These are phyloP conservation scores for Sherardia arvensis DNA, from an alignment of 257 asterid species.

Conservation along the genomic window DNA sequence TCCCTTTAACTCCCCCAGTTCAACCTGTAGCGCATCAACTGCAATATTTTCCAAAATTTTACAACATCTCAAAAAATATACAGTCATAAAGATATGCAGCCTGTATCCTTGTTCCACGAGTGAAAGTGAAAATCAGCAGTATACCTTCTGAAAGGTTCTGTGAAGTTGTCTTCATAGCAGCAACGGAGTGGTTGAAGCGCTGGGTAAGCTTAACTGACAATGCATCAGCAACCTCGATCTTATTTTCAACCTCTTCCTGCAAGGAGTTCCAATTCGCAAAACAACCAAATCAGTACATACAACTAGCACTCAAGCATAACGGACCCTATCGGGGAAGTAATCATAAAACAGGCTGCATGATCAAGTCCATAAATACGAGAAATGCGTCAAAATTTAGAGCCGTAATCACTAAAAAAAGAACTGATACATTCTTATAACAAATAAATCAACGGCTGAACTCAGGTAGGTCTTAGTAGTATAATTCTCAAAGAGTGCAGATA, in stretches of 20 bases:
- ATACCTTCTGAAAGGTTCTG: conserved; percentile 86
- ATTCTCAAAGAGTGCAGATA: not conserved
- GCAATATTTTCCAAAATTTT: conserved; percentile 18
- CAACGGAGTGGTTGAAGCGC: conserved; percentile 79
- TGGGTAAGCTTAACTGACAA: conserved; percentile 84
- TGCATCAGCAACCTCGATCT: conserved; percentile 93
- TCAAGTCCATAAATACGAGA: not conserved
- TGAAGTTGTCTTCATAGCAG: conserved; percentile 79
- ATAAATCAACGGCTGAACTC: not conserved
- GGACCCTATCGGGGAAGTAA: conserved; percentile 13
- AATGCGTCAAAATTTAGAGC: not conserved
- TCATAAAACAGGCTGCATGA: conserved; percentile 2
- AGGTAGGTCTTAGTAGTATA: not conserved
- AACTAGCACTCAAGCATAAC: not conserved
- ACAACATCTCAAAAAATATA: not conserved
- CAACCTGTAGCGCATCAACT: conserved; percentile 87
- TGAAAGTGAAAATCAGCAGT: not conserved
- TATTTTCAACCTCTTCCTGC: conserved; percentile 90
- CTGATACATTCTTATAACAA: not conserved
- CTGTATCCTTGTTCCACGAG: not conserved
- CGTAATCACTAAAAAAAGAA: not conserved
- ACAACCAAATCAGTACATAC: not conserved
- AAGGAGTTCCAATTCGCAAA: conserved; percentile 16
- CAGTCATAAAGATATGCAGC: not conserved
- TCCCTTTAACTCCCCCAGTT: conserved; percentile 89